A percentile compares a stretch with the other conserved stretches of the same genome.
phyloP scores from a whole-genome alignment of 2,329 filamentous ascomycete species.

The Immersiporthe knoxdaviesiana region DNA sequence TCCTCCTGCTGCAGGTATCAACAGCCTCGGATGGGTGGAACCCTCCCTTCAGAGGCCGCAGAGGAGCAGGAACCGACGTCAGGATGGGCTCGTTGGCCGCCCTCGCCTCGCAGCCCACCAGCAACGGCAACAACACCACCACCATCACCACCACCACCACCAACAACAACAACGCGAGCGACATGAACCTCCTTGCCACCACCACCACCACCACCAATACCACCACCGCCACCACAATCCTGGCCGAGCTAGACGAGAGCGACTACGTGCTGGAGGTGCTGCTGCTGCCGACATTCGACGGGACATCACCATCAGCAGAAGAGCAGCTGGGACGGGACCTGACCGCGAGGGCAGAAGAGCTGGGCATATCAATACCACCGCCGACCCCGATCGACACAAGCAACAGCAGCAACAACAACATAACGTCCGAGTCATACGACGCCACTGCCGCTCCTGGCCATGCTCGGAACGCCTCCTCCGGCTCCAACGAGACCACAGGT shows the following conservation, averaged over 20 bases:
- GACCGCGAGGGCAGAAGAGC: slow-evolving; percentile 39
- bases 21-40: neutral
- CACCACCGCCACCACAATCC: slow-evolving; percentile 13
- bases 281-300: slow-evolving; percentile 37
- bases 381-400: slow-evolving; percentile 38
- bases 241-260: slow-evolving; percentile 44
- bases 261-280: slow-evolving; percentile 48
- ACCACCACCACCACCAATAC: slow-evolving; percentile 15
- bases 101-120: slow-evolving; percentile 19
- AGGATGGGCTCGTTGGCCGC: slow-evolving; percentile 34
- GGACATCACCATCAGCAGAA: slow-evolving; percentile 41
- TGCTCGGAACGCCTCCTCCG: slow-evolving; percentile 50
- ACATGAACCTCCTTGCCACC: slow-evolving; percentile 16
- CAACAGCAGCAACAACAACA: slow-evolving; percentile 40
- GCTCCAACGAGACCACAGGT: slow-evolving; percentile 44
- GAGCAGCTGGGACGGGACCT: slow-evolving; percentile 43
- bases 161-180: slow-evolving; percentile 25
- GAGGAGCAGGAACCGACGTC: slow-evolving; percentile 7
- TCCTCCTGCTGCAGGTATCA: neutral
- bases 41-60: neutral
- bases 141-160: too few relatives aligned
- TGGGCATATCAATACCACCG: slow-evolving; percentile 42
- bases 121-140: slow-evolving; percentile 18
- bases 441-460: slow-evolving; percentile 46
- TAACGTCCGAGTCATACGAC: slow-evolving; percentile 46